These are phyloP conservation scores for Exophiala viscosa DNA, from an alignment of 2,329 filamentous ascomycete species.

Conservation along the genomic window DNA sequence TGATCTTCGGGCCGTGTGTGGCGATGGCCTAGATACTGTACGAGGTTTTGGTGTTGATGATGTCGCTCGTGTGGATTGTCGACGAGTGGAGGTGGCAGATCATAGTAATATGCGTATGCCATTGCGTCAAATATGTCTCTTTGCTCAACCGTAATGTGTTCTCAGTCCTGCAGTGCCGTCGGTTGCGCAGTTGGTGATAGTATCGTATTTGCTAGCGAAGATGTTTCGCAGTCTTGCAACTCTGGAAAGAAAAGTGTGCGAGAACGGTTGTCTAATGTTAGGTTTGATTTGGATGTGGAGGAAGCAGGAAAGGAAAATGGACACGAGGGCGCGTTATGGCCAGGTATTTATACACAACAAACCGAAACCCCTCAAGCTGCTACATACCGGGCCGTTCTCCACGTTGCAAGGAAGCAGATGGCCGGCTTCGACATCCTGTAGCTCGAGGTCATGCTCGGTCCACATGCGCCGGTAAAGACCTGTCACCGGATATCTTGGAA, in stretches of 20 bases:
- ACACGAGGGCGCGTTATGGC: neutral
- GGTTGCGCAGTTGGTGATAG: neutral
- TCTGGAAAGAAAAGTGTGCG: neutral
- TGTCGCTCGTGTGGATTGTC: slow-evolving; percentile 20
- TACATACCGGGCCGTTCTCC: no score
- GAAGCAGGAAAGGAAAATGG: neutral
- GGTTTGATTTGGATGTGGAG: neutral
- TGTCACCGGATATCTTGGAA: no score
- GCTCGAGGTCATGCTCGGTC: no score
- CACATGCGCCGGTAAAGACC: no score
- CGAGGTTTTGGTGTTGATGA: slow-evolving; percentile 19
- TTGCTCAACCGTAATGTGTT: neutral
- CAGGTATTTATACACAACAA: no score
- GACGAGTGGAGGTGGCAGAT: slow-evolving; percentile 22
- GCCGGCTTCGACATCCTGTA: no score
- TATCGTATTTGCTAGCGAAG: neutral
- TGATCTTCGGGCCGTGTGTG: slow-evolving; percentile 21
- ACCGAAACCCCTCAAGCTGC: no score
- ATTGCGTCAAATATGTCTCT: slow-evolving; percentile 8
- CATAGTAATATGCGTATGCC: slow-evolving; percentile 25
- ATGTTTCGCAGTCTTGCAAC: neutral
- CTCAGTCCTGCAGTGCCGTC: neutral
- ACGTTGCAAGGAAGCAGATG: no score
- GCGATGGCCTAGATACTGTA: slow-evolving; percentile 17
- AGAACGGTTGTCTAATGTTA: neutral